Conservation (phyloP, 108 stramenopile species). For the Epipyxis sp. region DNA sequence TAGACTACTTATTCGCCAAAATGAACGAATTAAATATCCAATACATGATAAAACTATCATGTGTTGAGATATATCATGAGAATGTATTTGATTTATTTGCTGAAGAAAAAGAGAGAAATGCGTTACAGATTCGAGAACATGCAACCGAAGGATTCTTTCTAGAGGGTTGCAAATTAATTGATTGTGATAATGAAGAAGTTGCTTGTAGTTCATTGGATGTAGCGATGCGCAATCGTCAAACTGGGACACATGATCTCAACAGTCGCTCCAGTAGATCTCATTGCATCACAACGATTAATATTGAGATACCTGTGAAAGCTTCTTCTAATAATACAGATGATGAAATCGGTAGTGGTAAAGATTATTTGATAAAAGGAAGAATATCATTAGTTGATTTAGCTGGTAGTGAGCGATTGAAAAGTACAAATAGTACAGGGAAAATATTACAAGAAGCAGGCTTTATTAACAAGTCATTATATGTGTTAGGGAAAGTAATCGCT, state of each 20-base stretch:
- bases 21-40: neutral
- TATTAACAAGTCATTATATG: slow-evolving; percentile 43
- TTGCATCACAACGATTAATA: slow-evolving; percentile 31
- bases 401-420: slow-evolving; percentile 34
- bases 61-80: slow-evolving; percentile 37
- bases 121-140: slow-evolving; percentile 35
- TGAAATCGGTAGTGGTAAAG: too few species aligned
- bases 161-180: neutral
- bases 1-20: slow-evolving; percentile 14
- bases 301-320: slow-evolving; percentile 10
- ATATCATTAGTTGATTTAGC: slow-evolving; percentile 38
- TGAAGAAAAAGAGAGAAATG: slow-evolving; percentile 17
- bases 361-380: neutral
- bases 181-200: neutral
- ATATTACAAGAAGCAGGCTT: slow-evolving; percentile 36
- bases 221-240: slow-evolving; percentile 14
- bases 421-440: slow-evolving; percentile 21
- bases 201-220: slow-evolving; percentile 13
- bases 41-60: neutral
- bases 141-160: slow-evolving; percentile 29
- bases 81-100: slow-evolving; percentile 8
- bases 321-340: neutral
- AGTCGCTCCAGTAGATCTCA: slow-evolving; percentile 31
- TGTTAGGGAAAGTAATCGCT: slow-evolving; percentile 43
- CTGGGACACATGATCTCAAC: slow-evolving; percentile 28